These are phyloP conservation scores for Curvularia sp. DNA, from an alignment of 2,329 filamentous ascomycete genomes.

Conservation along the genomic window DNA sequence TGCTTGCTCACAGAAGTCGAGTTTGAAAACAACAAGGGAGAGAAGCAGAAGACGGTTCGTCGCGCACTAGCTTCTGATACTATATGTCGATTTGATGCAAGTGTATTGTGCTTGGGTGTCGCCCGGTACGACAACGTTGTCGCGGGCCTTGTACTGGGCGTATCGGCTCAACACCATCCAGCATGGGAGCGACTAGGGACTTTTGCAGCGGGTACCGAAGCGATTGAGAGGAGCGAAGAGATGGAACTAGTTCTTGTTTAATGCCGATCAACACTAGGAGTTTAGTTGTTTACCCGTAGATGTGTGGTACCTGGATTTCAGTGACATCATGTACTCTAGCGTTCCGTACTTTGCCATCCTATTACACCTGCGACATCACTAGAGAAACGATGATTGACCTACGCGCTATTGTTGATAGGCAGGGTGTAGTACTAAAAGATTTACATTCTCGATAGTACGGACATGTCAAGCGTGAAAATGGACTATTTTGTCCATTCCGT, in stretches of 20 bases:
- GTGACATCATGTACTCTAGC: constrained; percentile 5
- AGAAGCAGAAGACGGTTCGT: constrained; percentile 25
- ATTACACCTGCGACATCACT: not conserved
- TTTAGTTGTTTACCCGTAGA: not conserved
- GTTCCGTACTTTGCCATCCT: not conserved
- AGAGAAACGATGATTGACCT: not conserved
- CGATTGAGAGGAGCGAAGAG: constrained; percentile 27
- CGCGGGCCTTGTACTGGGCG: constrained; percentile 40
- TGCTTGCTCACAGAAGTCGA: constrained; percentile 32
- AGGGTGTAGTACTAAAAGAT: not conserved
- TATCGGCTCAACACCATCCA: constrained; percentile 15
- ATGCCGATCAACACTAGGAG: not conserved
- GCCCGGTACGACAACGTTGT: constrained; percentile 36
- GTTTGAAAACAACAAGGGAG: constrained; percentile 7
- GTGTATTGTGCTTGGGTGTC: constrained; percentile 38
- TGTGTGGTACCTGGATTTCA: not conserved
- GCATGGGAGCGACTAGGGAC: constrained; percentile 40
- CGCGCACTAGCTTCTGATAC: constrained; percentile 28
- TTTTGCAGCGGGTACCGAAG: constrained; percentile 37
- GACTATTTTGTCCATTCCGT: not conserved
- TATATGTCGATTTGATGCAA: constrained; percentile 27
- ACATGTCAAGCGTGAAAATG: not conserved
- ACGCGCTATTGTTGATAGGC: not conserved
- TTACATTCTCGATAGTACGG: not conserved
- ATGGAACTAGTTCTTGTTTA: constrained; percentile 32